Evolutionary conservation across 768 basidiomycete genomes (phyloP).

Genomic region (Termitomyces sp.): DNA sequence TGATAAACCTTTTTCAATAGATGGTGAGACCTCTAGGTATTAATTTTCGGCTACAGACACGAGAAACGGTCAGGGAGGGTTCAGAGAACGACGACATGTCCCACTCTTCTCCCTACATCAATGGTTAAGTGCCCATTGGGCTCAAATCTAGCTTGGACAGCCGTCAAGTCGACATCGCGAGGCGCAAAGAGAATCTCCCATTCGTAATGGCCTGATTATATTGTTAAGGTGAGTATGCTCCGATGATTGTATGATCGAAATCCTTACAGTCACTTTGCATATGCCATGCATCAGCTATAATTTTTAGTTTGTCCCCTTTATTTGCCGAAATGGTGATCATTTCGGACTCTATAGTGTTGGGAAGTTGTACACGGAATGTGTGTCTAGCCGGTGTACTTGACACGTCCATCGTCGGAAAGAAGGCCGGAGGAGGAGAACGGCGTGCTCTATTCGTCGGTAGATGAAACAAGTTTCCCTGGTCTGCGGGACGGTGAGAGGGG

Average conservation of each 20-base stretch:
- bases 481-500: conserved; percentile 9
- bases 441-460: conserved; percentile 27
- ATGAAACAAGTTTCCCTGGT: conserved; percentile 10
- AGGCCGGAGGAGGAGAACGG: conserved; percentile 22
- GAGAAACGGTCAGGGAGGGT: not conserved
- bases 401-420: conserved; percentile 43
- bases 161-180: conserved; percentile 51
- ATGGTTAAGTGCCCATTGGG: conserved; percentile 44
- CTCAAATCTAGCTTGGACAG: conserved; percentile 48
- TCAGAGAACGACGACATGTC: not conserved
- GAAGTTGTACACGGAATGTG: conserved; percentile 46
- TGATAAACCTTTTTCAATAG: not conserved
- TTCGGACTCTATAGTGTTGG: conserved; percentile 45
- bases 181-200: conserved; percentile 57
- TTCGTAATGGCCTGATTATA: conserved; percentile 50
- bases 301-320: conserved; percentile 51
- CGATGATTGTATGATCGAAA: not conserved
- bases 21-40: not conserved
- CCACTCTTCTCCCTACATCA: conserved; percentile 32
- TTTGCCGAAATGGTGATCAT: conserved; percentile 65
- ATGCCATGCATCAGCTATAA: conserved; percentile 64
- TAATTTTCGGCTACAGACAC: not conserved
- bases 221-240: conserved; percentile 2
- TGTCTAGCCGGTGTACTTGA: conserved; percentile 36
- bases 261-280: conserved; percentile 56